These are phyloP conservation scores for Maudiozyma serrabonitensis DNA, from an alignment of 805 yeast genomes.

Conservation along the genomic window DNA sequence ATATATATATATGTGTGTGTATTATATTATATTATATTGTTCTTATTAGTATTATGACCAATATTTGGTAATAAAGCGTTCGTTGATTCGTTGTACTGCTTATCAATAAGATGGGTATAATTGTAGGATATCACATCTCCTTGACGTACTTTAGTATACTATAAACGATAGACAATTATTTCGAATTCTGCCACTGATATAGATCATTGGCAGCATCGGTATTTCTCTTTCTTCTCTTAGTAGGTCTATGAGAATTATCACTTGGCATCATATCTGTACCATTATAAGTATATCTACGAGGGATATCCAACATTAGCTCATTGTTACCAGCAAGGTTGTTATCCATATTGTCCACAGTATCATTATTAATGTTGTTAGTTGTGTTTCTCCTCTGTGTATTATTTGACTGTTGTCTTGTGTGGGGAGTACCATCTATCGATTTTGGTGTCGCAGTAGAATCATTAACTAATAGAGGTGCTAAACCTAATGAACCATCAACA, in stretches of 20 bases:
- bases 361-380: not conserved
- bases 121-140: not conserved
- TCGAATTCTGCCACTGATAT: constrained; percentile 7
- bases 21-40: no score
- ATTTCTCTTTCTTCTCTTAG: constrained; percentile 2
- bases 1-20: no score
- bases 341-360: not conserved
- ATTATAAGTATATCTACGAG: constrained; percentile 1
- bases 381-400: not conserved
- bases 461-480: constrained; percentile 51
- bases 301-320: constrained; percentile 2
- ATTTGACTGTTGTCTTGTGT: not conserved
- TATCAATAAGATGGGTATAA: not conserved
- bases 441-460: not conserved
- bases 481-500: constrained; percentile 74
- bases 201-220: constrained; percentile 2
- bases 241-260: constrained; percentile 1
- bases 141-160: not conserved
- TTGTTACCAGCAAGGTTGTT: not conserved
- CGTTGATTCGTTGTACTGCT: no score
- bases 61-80: not conserved
- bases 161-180: not conserved
- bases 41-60: not conserved
- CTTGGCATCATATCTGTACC: not conserved
- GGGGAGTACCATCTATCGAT: not conserved